Percentiles rank a stretch among this genome's conserved stretches.
These are phyloP conservation scores for Phytophthora cactorum DNA, from an alignment of 352 stramenopile genomes.

Conservation along the genomic window DNA sequence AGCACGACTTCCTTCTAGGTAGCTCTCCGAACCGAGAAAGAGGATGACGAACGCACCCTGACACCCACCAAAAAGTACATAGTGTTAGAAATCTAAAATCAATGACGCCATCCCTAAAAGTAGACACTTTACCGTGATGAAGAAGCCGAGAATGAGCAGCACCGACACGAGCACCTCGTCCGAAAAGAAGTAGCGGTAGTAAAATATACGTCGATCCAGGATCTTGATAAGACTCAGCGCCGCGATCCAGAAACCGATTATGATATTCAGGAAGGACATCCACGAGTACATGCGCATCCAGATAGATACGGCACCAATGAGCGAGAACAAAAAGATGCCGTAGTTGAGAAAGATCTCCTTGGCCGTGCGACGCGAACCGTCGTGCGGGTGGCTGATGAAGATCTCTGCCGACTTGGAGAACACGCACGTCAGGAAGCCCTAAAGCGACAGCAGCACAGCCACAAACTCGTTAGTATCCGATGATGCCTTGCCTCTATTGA, in stretches of 20 bases:
- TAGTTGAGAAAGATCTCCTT: conserved; percentile 91
- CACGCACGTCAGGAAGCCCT: conserved; percentile 83
- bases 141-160: conserved; percentile 84
- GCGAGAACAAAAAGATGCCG: conserved; percentile 85
- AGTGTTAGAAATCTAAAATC: background rate
- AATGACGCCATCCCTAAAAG: background rate
- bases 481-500: background rate
- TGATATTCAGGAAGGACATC: conserved; percentile 77
- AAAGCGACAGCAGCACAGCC: conserved; percentile 1
- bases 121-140: conserved; percentile 62
- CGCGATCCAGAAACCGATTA: conserved; percentile 73
- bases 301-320: conserved; percentile 84
- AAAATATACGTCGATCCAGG: conserved; percentile 85
- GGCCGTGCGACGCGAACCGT: conserved; percentile 62
- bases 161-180: conserved; percentile 86
- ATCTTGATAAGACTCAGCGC: conserved; percentile 79
- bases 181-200: conserved; percentile 90
- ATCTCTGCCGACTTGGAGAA: conserved; percentile 83
- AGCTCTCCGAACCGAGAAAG: conserved; percentile 86
- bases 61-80: background rate
- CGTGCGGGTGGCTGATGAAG: conserved; percentile 75
- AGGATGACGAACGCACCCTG: conserved; percentile 83
- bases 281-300: conserved; percentile 88
- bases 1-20: conserved; percentile 86
- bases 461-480: conserved; percentile 15